phyloP scores from a whole-genome alignment of 2,329 filamentous ascomycete genomes.

The Aureobasidium lini region DNA sequence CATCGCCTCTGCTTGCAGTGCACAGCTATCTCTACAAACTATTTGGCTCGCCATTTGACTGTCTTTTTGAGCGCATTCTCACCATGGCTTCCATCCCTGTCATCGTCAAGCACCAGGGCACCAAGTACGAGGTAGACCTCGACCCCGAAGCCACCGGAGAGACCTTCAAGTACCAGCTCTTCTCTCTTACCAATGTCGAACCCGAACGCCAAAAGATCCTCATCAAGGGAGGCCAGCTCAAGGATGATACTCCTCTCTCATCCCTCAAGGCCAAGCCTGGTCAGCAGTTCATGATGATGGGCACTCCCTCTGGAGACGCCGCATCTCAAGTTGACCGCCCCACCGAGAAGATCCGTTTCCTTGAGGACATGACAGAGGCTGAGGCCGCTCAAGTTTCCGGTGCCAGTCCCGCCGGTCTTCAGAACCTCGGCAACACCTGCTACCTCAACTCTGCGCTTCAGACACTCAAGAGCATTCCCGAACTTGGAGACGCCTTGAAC shows the following conservation, averaged over 20 bases:
- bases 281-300: slow-evolving; percentile 93
- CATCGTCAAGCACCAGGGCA: slow-evolving; percentile 89
- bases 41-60: background rate
- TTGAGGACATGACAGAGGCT: slow-evolving; percentile 96
- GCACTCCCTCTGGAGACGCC: slow-evolving; percentile 65
- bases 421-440: slow-evolving; percentile 95
- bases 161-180: slow-evolving; percentile 92
- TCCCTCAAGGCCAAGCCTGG: slow-evolving; percentile 78
- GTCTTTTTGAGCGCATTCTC: background rate
- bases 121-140: slow-evolving; percentile 89
- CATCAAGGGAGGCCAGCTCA: slow-evolving; percentile 88
- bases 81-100: slow-evolving; percentile 45
- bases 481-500: slow-evolving; percentile 72
- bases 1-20: background rate
- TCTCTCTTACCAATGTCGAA: slow-evolving; percentile 90
- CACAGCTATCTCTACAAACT: background rate
- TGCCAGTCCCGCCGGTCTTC: slow-evolving; percentile 77
- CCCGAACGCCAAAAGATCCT: slow-evolving; percentile 94
- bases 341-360: slow-evolving; percentile 74
- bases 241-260: slow-evolving; percentile 84
- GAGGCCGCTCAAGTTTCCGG: slow-evolving; percentile 77
- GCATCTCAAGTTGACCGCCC: slow-evolving; percentile 58
- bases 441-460: slow-evolving; percentile 98
- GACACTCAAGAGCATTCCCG: slow-evolving; percentile 77
- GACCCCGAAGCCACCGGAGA: slow-evolving; percentile 79